Evolutionary conservation across 495 filamentous ascomycete species (phyloP), one percentile per base, ranked within the genome.

Genomic region (Viridothelium virens): DNA sequence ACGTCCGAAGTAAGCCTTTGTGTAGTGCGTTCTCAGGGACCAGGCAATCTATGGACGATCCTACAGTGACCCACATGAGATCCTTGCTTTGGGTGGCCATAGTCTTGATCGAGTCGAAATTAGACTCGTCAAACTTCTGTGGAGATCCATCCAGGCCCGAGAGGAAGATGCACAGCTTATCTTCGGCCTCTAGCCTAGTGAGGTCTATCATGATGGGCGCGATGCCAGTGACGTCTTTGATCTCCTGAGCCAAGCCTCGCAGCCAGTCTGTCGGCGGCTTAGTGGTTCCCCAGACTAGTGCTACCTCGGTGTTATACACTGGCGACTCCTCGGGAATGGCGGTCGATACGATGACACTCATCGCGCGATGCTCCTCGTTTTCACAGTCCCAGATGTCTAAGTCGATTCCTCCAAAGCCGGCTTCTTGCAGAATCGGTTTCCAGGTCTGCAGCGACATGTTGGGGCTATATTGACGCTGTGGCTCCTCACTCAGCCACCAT

Each of bases 321-420:
- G 38, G 38, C 12, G 62, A 10, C 62, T 63, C 34, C 9, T 16
- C 33, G 37, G 62, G 48, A 12, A 53, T 12, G n/a, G 48, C 48
- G 48, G 48, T 53, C 48, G 48, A 53, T 18, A 53, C 2, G 48
- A 53, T 53, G 48, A 18, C n/a, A 18, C 48, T 53, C 48, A 53
- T 14, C 10, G 10, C 48, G n/a, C n/a, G n/a, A 12, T 14, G 9
- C 9, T 53, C 48, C 48, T 53, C 48, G 16, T 53, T 53, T 5
- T 53, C 48, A 53, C 48, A n/a, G n/a, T 53, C 48, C 48, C 18
- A n/a, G 48, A 53, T 53, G 48, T n/a, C 18, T 16, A 38, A 25
- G 41, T 72, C 68, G 9, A 70, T n/a, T 12, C 75, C 75, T 2
- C 70, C 70, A 62, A 75, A 77, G 0, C 69, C 68, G 2, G 67